phyloP scores from a whole-genome alignment of 129 eudicot species.

The Arctium minus region DNA sequence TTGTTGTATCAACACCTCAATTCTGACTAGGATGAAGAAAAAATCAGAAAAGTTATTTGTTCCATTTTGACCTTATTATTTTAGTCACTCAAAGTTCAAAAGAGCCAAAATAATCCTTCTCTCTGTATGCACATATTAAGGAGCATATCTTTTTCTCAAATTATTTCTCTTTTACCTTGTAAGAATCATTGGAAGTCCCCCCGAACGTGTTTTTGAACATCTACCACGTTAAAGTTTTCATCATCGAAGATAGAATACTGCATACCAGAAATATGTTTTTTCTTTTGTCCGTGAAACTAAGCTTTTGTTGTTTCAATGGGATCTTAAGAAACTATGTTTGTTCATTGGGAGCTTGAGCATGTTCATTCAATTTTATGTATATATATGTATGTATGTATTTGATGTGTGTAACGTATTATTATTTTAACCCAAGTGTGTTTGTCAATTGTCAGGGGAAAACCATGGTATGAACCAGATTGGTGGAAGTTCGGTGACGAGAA shows the following conservation, averaged over 20 bases:
- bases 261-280: neutral
- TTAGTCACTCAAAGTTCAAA: neutral
- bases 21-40: neutral
- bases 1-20: neutral
- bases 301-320: neutral
- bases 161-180: neutral
- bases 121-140: neutral
- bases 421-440: slow-evolving; percentile 12
- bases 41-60: neutral
- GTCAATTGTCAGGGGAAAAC: slow-evolving; percentile 68
- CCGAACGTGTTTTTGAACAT: neutral
- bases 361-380: no score
- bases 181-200: neutral
- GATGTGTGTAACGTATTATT: neutral
- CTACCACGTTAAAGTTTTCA: neutral
- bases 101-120: neutral
- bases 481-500: slow-evolving; percentile 97
- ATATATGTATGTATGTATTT: neutral
- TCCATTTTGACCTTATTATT: neutral
- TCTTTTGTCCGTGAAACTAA: neutral
- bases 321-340: neutral
- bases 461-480: slow-evolving; percentile 98
- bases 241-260: neutral
- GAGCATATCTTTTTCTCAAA: neutral
- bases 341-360: no score